Percentiles rank a stretch among this genome's conserved stretches.
Evolutionary conservation across 129 eudicot genomes (phyloP).

Genomic region (Flaveria ramosissima): DNA sequence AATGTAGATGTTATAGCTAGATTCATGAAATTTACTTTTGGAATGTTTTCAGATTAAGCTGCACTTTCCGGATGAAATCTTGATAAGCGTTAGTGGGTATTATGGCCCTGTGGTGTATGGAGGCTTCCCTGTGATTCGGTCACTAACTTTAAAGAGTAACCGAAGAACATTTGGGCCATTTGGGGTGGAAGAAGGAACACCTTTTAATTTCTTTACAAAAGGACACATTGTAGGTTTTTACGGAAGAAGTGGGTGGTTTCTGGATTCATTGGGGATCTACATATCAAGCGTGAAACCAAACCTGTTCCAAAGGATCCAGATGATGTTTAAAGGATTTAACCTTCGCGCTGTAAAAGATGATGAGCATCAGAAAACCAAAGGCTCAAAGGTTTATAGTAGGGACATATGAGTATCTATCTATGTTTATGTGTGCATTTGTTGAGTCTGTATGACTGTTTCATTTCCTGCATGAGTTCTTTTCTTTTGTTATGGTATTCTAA

Average conservation of each 20-base stretch:
- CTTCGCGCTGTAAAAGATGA: constrained; percentile 13
- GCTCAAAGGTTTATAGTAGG: constrained; percentile 23
- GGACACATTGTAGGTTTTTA: constrained; percentile 63
- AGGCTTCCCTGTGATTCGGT: constrained; percentile 61
- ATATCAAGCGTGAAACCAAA: constrained; percentile 34
- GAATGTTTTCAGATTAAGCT: constrained; percentile 55
- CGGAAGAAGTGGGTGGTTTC: constrained; percentile 73
- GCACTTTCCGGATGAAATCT: constrained; percentile 64
- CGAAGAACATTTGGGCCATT: constrained; percentile 55
- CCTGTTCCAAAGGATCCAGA: constrained; percentile 36
- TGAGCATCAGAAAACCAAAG: constrained; percentile 6
- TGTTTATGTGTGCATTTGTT: background rate
- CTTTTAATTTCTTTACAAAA: constrained; percentile 46
- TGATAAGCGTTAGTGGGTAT: constrained; percentile 56
- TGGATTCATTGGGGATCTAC: constrained; percentile 66
- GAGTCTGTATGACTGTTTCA: background rate
- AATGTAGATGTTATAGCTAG: background rate
- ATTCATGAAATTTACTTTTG: background rate
- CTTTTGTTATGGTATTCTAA: background rate
- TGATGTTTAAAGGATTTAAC: constrained; percentile 36
- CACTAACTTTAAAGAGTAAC: constrained; percentile 58
- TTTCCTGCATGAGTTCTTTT: background rate
- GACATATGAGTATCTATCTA: constrained; percentile 1
- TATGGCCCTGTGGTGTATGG: constrained; percentile 60
- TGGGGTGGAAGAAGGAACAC: constrained; percentile 77